phyloP scores from a whole-genome alignment of 208 protist genomes.

The Leishmania braziliensis region DNA sequence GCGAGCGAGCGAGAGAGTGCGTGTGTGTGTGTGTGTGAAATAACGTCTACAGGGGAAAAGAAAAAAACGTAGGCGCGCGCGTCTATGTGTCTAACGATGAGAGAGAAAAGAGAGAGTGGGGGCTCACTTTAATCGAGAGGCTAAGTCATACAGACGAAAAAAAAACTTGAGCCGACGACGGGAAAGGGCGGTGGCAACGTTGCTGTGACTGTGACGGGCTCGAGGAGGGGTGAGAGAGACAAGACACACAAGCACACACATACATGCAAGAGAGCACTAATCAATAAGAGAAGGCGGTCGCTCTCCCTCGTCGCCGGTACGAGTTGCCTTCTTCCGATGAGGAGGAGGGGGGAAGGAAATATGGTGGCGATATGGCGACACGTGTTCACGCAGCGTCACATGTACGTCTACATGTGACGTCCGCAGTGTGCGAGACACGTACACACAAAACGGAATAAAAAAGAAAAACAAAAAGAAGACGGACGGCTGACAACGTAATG shows the following conservation, averaged over 20 bases:
- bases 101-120: not conserved
- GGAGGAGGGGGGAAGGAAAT: not conserved
- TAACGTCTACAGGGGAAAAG: not conserved
- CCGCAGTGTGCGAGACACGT: not conserved
- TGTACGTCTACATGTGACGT: not conserved
- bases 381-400: not conserved
- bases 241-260: not conserved
- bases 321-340: not conserved
- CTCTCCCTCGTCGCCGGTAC: not conserved
- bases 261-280: not conserved
- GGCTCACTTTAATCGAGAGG: not conserved
- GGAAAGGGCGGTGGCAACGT: too few species aligned
- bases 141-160: not conserved
- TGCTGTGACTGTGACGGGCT: not conserved
- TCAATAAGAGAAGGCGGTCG: not conserved
- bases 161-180: not conserved
- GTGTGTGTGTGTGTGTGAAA: too few species aligned
- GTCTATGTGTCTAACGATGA: not conserved
- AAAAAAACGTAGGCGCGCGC: not conserved
- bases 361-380: not conserved
- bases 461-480: not conserved
- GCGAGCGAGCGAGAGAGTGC: not conserved
- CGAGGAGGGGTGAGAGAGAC: not conserved
- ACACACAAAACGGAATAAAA: not conserved
- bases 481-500: not conserved